Conservation (phyloP, 2,329 filamentous ascomycete genomes). For the Trichoderma sp. region DNA sequence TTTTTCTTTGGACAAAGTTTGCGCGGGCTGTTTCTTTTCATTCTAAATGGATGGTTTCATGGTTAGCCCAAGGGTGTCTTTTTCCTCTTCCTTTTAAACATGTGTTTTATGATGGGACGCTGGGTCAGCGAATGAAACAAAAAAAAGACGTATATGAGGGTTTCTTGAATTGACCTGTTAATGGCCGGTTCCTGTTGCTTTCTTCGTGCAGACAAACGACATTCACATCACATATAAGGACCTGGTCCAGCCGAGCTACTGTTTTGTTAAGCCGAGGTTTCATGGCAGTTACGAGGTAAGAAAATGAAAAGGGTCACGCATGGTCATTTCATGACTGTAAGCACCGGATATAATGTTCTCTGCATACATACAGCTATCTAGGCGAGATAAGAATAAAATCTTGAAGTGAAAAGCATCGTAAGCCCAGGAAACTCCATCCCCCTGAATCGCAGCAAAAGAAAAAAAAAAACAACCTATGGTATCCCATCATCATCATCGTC, state of each 20-base stretch:
- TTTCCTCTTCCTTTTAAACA: not conserved
- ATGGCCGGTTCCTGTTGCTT: not conserved
- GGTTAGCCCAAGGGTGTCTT: conserved; percentile 5
- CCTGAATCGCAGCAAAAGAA: not conserved
- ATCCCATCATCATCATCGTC: conserved; percentile 17
- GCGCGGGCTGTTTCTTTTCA: not conserved
- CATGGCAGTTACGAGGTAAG: not conserved
- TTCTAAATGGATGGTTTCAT: not conserved
- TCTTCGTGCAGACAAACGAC: not conserved
- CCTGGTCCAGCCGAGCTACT: too few species aligned
- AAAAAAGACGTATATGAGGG: conserved; percentile 2
- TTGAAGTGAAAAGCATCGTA: not conserved
- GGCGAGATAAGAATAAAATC: conserved; percentile 12
- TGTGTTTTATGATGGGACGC: not conserved
- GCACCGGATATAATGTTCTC: conserved; percentile 2
- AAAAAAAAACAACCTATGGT: conserved; percentile 13
- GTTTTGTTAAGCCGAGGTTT: too few species aligned
- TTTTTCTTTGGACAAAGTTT: not conserved
- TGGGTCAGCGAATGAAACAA: conserved; percentile 18
- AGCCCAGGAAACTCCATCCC: conserved; percentile 24
- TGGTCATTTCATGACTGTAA: not conserved
- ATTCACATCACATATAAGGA: too few species aligned
- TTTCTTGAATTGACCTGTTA: not conserved
- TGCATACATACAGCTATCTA: conserved; percentile 19
- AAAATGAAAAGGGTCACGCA: too few species aligned